Conservation (phyloP, 208 protist genomes). For the Zelonia costaricensis region DNA sequence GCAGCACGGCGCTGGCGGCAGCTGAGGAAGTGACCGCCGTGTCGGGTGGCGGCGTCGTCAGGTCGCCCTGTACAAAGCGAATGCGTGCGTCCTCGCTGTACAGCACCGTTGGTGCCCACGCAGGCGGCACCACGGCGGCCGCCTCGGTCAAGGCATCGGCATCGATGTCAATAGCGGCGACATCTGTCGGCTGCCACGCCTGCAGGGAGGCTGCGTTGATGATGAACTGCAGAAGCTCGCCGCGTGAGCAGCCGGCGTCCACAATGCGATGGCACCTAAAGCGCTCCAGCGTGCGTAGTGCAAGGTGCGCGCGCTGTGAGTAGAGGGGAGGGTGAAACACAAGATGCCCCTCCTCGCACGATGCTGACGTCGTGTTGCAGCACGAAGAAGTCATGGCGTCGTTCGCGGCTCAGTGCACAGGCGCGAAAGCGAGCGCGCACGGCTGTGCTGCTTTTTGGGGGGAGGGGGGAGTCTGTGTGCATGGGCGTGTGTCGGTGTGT, state of each 20-base stretch:
- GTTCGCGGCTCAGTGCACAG: neutral
- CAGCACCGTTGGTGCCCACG: conserved; percentile 3
- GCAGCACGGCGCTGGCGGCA: neutral
- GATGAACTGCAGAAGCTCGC: conserved; percentile 37
- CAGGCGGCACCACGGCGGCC: conserved; percentile 2
- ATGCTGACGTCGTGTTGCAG: neutral
- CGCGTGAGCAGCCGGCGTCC: conserved; percentile 52
- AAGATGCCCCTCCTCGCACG: conserved; percentile 14
- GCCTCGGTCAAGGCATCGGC: conserved; percentile 17
- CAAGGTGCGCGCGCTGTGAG: conserved; percentile 43
- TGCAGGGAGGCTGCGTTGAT: conserved; percentile 11
- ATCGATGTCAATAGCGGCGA: conserved; percentile 42
- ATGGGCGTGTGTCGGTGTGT: neutral
- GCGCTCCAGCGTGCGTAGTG: conserved; percentile 15
- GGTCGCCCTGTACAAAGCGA: conserved; percentile 47
- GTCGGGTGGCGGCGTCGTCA: conserved; percentile 26
- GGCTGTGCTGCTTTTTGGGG: neutral
- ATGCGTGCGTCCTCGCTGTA: conserved; percentile 28
- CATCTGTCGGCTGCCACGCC: conserved; percentile 25
- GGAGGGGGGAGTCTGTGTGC: neutral
- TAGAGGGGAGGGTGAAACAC: conserved; percentile 46
- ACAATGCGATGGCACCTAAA: conserved; percentile 37
- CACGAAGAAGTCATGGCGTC: no score
- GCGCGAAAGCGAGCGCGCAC: neutral
- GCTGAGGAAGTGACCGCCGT: no score